These are phyloP conservation scores for Dendrobium huoshanense DNA, from an alignment of 106 monocot genomes.

Conservation along the genomic window DNA sequence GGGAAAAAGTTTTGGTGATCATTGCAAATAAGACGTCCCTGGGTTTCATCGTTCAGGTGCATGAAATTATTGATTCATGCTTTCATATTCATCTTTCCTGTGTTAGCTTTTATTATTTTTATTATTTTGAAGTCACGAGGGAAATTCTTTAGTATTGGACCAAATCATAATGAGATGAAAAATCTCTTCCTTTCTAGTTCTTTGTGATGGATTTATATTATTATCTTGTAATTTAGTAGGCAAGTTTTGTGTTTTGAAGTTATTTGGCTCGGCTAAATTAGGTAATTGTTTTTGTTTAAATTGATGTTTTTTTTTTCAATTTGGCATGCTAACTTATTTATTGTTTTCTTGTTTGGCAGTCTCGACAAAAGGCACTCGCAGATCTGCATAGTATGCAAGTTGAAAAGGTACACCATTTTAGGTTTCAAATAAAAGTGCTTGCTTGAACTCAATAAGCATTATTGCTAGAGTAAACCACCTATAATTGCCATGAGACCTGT, in stretches of 20 bases:
- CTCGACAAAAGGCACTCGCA: conserved; percentile 91
- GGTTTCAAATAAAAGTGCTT: not conserved
- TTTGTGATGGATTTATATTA: not conserved
- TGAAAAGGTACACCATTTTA: conserved; percentile 38
- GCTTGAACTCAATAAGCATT: not conserved
- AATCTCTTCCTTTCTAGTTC: not conserved
- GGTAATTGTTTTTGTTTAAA: conserved; percentile 2
- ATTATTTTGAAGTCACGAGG: not conserved
- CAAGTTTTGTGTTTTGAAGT: not conserved
- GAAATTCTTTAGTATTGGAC: not conserved
- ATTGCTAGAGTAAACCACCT: not conserved
- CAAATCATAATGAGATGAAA: not conserved
- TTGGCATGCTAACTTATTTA: not conserved
- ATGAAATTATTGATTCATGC: not conserved
- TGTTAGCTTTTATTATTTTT: not conserved
- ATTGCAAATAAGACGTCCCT: not conserved
- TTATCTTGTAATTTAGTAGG: not conserved
- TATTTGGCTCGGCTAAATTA: not conserved
- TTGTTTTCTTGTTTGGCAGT: conserved; percentile 42
- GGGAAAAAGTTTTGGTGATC: not conserved
- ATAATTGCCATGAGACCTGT: not conserved
- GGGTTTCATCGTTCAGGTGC: not conserved
- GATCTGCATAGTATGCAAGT: conserved; percentile 81
- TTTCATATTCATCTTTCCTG: not conserved
- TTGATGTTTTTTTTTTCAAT: not conserved